Conservation (phyloP, 495 filamentous ascomycete genomes). For the Elaphomyces granulatus region DNA sequence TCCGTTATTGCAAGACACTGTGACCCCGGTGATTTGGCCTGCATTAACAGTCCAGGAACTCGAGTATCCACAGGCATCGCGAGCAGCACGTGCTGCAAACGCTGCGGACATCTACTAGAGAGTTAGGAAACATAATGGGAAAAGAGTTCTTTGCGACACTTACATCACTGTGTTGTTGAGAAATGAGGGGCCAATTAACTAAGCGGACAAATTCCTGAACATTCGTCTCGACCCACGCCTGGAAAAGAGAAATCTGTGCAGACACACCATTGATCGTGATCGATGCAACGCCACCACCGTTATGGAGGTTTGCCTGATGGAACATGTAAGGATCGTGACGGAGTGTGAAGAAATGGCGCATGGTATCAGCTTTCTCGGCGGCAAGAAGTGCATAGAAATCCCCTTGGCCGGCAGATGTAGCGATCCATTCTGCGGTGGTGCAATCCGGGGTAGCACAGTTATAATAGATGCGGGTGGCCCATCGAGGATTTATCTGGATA, state of each 20-base stretch:
- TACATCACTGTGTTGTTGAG: slow-evolving; percentile 40
- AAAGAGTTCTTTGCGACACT: not conserved
- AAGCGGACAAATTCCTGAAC: slow-evolving; percentile 43
- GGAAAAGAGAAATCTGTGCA: slow-evolving; percentile 37
- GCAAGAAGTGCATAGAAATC: slow-evolving; percentile 34
- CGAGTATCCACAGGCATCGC: slow-evolving; percentile 39
- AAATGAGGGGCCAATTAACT: slow-evolving; percentile 42
- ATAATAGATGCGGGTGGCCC: slow-evolving; percentile 51
- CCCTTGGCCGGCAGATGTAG: slow-evolving; percentile 39
- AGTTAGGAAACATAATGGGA: not conserved
- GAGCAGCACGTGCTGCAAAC: slow-evolving; percentile 38
- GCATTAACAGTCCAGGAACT: slow-evolving; percentile 31
- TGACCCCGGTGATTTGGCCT: slow-evolving; percentile 35
- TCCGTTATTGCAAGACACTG: slow-evolving; percentile 30
- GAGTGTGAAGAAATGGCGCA: slow-evolving; percentile 40
- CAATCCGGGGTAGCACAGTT: slow-evolving; percentile 44
- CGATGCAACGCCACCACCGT: slow-evolving; percentile 29
- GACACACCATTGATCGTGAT: slow-evolving; percentile 39
- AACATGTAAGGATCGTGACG: slow-evolving; percentile 37
- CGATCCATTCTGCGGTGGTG: slow-evolving; percentile 44
- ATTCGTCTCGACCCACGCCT: slow-evolving; percentile 46
- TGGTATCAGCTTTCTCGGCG: slow-evolving; percentile 36
- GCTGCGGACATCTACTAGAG: slow-evolving; percentile 27
- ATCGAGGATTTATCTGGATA: slow-evolving; percentile 44
- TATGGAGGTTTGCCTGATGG: slow-evolving; percentile 46